These are phyloP conservation scores for Calonectria leucothoes DNA, from an alignment of 2,329 filamentous ascomycete species.

Conservation along the genomic window DNA sequence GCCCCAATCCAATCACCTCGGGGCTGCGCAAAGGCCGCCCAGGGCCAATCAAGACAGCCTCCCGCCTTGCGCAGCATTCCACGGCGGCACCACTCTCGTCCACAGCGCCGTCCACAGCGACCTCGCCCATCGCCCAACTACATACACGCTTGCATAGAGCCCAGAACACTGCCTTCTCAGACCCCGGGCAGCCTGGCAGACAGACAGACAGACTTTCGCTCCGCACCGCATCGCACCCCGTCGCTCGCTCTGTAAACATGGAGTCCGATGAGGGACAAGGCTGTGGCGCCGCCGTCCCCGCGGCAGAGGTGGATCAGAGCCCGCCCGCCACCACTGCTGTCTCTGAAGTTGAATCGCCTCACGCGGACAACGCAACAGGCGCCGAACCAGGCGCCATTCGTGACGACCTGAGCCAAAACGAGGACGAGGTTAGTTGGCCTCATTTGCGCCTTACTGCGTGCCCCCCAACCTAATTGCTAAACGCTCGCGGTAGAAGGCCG, in stretches of 20 bases:
- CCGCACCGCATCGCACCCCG: neutral
- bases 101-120: neutral
- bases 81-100: constrained; percentile 2
- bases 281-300: constrained; percentile 1
- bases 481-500: neutral
- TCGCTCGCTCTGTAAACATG: constrained; percentile 10
- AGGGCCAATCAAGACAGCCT: constrained; percentile 24
- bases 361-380: neutral
- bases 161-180: neutral
- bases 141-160: neutral
- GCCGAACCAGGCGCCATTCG: neutral
- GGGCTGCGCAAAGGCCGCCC: constrained; percentile 14
- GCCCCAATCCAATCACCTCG: constrained; percentile 24
- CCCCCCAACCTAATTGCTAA: constrained; percentile 5
- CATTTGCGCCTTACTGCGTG: neutral
- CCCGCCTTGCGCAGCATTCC: constrained; percentile 11
- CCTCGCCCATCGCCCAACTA: constrained; percentile 8
- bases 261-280: constrained; percentile 8
- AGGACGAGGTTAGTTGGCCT: constrained; percentile 14
- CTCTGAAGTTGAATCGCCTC: constrained; percentile 10
- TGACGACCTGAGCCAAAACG: neutral
- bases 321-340: neutral
- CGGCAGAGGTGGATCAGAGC: constrained; percentile 11
- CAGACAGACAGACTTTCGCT: neutral
- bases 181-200: neutral